Evolutionary conservation across 176 grass and related monocot species (phyloP), one percentile per base, ranked within the genome.

Genomic region (Microstegium vimineum): DNA sequence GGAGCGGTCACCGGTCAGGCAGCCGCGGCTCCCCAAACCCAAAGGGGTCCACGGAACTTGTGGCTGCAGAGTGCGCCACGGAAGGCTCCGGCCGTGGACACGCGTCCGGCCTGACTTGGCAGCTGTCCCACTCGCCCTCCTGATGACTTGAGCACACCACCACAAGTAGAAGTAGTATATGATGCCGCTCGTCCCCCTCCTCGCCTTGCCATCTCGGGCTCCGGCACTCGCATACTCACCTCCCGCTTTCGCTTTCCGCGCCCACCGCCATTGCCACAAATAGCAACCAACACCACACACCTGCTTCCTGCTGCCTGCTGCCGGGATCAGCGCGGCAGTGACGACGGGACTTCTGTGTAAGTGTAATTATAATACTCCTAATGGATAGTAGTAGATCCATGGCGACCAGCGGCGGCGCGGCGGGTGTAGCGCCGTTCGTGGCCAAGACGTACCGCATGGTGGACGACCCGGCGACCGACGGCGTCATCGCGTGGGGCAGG

Each of bases 371-470:
- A n/a, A n/a, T n/a, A n/a, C n/a, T n/a, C n/a, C n/a, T n/a, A n/a
- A 60, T 60, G 56, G n/a, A 60, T 2, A 2, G 6, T n/a, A n/a
- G n/a, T 20, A 12, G 5, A 7, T 1, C 32, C 33, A 67, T 38
- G 30, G 67, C 40, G 84, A 71, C 45, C 23, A 82, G 23, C 68
- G 40, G 5, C 25, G 69, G 18, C 18, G 80, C 25, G 46, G 66
- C 42, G 26, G 89, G 61, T 7, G 88, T 86, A 27, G 88, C 88
- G 12, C 90, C 92, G 49, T 95, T 98, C 84, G 92, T 98, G 65
- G 81, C 88, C 12, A 98, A 98, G 83, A 95, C 90, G 46, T 95
- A 98, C 71, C 17, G 80, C 45, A 94, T 98, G 89, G 92, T 98
- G 92, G 90, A 83, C 30, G 95, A 98, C 60, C 68, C 90, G 4